Evolutionary conservation across 2,329 filamentous ascomycete species (phyloP), one percentile per base, ranked within the genome.

Genomic region (Sporothrix humicola): DNA sequence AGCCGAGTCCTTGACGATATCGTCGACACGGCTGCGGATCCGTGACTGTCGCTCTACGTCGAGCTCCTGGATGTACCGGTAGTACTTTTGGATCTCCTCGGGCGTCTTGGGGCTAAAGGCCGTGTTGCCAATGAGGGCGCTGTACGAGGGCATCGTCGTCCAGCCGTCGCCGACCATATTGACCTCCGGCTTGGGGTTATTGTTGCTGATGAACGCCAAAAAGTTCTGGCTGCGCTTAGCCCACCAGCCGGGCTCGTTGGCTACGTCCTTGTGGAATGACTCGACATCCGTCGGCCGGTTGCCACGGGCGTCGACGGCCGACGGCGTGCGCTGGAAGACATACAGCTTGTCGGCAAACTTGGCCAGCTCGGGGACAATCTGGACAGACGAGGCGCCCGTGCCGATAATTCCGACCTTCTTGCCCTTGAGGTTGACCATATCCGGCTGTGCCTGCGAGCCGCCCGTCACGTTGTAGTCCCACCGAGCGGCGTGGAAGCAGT

Each of bases 321-420:
- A 82, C 3, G 87, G 87, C 2, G 87, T 89, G 2, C 87, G 84
- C 77, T 89, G 87, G 77, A 89, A 83, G n/a, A 89, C 86, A 75
- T 84, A 87, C 2, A 89, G 77, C 54, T 88, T 80, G 66, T 86
- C 84, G 0, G 85, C 83, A 73, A 82, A 85, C 65, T 83, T 81
- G 1, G 83, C 85, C 0, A 88, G 77, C 20, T 81, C 77, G 0
- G 86, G 84, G 0, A 87, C 77, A 0, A 81, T 81, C 74, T 86
- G 84, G 2, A 87, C 80, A 0, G 82, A 83, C 0, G 85, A 87
- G 0, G 86, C 84, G 0, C 85, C 86, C 0, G 85, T 87, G 26
- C 86, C 87, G 44, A 88, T 79, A 68, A 88, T 80, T 2, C 82
- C 86, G 1, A 88, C 84, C 1, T 79, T 78, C 78, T 85, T 85